Evolutionary conservation across 768 basidiomycete species (phyloP).

Genomic region (Pholiota molesta): DNA sequence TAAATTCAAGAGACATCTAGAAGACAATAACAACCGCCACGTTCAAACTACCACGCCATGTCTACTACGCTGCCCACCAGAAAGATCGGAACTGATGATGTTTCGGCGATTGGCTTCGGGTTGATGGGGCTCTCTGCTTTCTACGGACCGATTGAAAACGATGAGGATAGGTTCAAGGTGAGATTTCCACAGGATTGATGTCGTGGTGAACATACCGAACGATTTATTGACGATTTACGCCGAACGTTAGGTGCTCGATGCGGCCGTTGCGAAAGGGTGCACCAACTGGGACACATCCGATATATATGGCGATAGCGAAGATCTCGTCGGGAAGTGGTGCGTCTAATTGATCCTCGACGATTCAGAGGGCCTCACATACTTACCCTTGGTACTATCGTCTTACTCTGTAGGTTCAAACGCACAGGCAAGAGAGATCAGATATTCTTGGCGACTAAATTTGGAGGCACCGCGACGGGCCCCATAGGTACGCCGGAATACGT

Average conservation of each 20-base stretch:
- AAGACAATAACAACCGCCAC: no score
- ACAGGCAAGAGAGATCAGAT: constrained; percentile 56
- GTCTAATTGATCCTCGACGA: background rate
- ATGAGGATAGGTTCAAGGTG: constrained; percentile 66
- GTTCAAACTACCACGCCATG: background rate
- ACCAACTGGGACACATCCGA: constrained; percentile 55
- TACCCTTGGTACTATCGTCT: background rate
- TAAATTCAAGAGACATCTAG: no score
- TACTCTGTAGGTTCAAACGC: constrained; percentile 45
- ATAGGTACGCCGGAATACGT: constrained; percentile 42
- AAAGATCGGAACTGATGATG: constrained; percentile 46
- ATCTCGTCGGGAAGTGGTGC: constrained; percentile 47
- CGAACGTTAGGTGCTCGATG: constrained; percentile 38
- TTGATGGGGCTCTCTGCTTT: constrained; percentile 55
- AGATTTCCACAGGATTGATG: background rate
- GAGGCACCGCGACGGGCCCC: constrained; percentile 19
- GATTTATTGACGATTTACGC: no score
- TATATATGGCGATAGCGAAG: constrained; percentile 48
- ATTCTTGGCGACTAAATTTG: constrained; percentile 64
- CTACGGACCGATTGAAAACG: constrained; percentile 41
- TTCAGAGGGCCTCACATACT: background rate
- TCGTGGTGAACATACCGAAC: no score
- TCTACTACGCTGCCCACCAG: constrained; percentile 23
- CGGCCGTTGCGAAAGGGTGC: constrained; percentile 42
- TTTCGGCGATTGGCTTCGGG: constrained; percentile 63